Conservation (phyloP, 345 rosid genomes). For the Eutrema yunnanense region DNA sequence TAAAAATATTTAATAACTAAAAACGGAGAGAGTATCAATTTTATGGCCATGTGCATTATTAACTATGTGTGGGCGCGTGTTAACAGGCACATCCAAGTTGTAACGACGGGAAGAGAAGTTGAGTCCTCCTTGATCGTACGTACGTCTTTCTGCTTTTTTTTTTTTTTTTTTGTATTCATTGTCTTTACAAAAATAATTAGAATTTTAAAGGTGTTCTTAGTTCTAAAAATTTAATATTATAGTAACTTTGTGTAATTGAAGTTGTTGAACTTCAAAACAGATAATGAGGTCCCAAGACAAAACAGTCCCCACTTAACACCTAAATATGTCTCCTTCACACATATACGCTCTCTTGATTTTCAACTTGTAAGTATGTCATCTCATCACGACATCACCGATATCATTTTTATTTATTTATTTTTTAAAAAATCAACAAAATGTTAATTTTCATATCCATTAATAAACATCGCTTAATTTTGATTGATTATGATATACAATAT, state of each 20-base stretch:
- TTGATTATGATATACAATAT: not conserved
- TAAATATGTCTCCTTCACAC: slow-evolving; percentile 19
- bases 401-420: not conserved
- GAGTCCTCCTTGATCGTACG: slow-evolving; percentile 14
- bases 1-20: too few relatives aligned
- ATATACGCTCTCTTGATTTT: slow-evolving; percentile 8
- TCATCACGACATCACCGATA: not conserved
- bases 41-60: slow-evolving; percentile 16
- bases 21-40: not conserved
- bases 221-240: not conserved
- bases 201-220: not conserved
- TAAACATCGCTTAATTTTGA: not conserved
- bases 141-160: not conserved
- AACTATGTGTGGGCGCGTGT: not conserved
- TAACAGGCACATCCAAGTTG: not conserved
- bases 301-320: slow-evolving; percentile 25
- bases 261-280: slow-evolving; percentile 1
- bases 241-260: not conserved
- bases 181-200: too few relatives aligned
- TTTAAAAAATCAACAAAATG: not conserved
- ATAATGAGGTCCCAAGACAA: slow-evolving; percentile 18
- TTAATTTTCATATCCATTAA: not conserved
- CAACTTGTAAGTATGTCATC: not conserved
- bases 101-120: slow-evolving; percentile 15
- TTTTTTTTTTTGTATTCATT: not conserved